Base-by-base conservation (phyloP, 2,329 filamentous ascomycete species). In the Fusarium lateritium region DNA sequence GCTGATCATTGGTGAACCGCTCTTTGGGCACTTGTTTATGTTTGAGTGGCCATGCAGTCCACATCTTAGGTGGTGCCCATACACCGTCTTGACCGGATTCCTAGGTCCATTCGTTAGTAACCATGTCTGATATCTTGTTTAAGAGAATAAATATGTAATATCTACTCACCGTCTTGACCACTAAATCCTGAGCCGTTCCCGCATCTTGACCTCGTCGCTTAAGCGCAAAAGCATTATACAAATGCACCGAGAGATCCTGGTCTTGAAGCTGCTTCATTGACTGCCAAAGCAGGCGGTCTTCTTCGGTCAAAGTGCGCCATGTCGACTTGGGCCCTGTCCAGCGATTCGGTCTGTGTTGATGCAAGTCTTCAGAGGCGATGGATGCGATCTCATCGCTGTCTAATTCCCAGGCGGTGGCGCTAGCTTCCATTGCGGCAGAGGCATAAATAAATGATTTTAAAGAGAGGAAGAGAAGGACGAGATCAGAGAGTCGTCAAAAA, bases 31-130 rank as follows among this genome's bases (percentile, higher is more conserved):
- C 89, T 26, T 85, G 80, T 9, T 83, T 80, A 6, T 86, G 83
- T 21, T 84, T 84, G 74, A 97, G 78, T 6, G 95, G 95, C 95
- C 95, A 98, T 1, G 94, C 92, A 19, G 92, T 93, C 94, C 95
- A 98, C 6, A 76, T 69, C 61, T 86, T 88, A 1, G 87, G 83
- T 3, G 86, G 86, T 6, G 77, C 78, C 84, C 87, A 90, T 44
- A 79, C 70, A 4, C 56, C 69, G 8, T 79, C 66, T 34, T 75
- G 68, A 6, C 76, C 75, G 43, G 75, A 69, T 19, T 73, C 74
- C 79, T 79, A 39, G 74, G 33, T 28, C 8, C 5, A 19, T 4
- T 5, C 8, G 15, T 70, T 10, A 70, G 28, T 7, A 13, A 13
- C 4, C 10, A 4, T 13, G 28, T 31, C 9, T 28, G 8, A n/a